These are phyloP conservation scores for Fusarium sp. DNA, from an alignment of 2,329 filamentous ascomycete genomes.

Conservation along the genomic window DNA sequence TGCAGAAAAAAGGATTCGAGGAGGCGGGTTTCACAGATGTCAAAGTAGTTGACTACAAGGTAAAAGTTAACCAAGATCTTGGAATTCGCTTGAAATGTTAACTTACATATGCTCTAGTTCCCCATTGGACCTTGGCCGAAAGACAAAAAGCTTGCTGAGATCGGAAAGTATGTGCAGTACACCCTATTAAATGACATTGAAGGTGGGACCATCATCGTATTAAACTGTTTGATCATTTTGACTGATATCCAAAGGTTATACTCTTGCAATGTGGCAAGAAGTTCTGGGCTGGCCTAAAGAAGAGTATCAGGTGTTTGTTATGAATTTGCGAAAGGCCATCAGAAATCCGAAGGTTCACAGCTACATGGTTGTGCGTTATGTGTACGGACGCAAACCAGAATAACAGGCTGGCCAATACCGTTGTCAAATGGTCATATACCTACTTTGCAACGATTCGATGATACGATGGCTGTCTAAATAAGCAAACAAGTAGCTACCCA, in stretches of 20 bases:
- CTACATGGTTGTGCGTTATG: not conserved
- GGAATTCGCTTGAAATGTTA: not conserved
- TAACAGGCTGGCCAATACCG: not conserved
- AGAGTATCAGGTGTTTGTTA: slow-evolving; percentile 3
- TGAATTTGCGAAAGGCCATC: slow-evolving; percentile 3
- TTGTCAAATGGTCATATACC: too few relatives aligned
- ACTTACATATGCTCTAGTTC: not conserved
- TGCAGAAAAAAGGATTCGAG: slow-evolving; percentile 4
- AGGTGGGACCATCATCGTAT: not conserved
- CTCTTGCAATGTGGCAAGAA: slow-evolving; percentile 6
- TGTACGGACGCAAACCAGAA: slow-evolving; percentile 9
- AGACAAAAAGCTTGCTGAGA: slow-evolving; percentile 23
- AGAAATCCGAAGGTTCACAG: slow-evolving; percentile 7
- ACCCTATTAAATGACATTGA: slow-evolving; percentile 10
- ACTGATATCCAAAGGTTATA: slow-evolving; percentile 1
- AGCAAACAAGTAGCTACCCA: too few relatives aligned
- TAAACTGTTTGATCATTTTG: not conserved
- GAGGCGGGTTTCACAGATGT: slow-evolving; percentile 1
- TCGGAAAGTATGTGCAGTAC: slow-evolving; percentile 17
- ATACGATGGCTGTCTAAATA: too few relatives aligned
- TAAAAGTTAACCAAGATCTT: not conserved
- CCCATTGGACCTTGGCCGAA: slow-evolving; percentile 24
- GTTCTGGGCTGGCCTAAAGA: slow-evolving; percentile 6
- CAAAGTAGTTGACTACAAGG: slow-evolving; percentile 3
- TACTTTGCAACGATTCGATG: too few relatives aligned